Evolutionary conservation across 225 moss, liverwort and hornwort genomes (phyloP).

Genomic region (Pleurozium schreberi): DNA sequence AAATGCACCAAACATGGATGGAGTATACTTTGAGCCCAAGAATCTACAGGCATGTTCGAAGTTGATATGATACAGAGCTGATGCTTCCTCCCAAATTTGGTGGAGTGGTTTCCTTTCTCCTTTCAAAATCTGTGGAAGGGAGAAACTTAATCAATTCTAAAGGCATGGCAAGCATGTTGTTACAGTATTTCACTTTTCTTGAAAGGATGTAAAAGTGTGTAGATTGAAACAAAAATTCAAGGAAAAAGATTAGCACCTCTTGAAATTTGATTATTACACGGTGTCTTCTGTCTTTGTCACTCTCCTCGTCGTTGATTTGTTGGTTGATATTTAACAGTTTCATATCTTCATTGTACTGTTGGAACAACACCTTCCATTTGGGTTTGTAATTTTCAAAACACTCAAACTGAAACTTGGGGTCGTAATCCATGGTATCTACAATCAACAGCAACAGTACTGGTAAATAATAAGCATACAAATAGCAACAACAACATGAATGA

Average conservation of each 20-base stretch:
- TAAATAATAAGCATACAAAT: background rate
- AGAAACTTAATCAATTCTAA: background rate
- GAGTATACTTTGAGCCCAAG: background rate
- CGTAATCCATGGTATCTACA: background rate
- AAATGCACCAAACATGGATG: background rate
- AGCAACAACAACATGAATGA: background rate
- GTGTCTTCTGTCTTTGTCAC: background rate
- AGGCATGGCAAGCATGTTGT: background rate
- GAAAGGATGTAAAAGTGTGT: background rate
- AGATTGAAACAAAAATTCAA: background rate
- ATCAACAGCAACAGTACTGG: background rate
- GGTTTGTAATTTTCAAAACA: background rate
- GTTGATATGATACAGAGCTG: background rate
- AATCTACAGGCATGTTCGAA: background rate
- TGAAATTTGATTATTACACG: background rate
- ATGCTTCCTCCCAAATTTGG: background rate
- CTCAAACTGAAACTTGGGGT: background rate
- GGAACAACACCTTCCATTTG: background rate
- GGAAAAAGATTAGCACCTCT: background rate
- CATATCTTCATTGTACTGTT: background rate
- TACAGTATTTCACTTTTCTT: background rate
- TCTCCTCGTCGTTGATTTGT: background rate
- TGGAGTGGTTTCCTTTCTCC: background rate
- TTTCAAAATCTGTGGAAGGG: background rate
- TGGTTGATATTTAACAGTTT: background rate